Conservation (phyloP, 306 rosid genomes). For the Styphnolobium japonicum region DNA sequence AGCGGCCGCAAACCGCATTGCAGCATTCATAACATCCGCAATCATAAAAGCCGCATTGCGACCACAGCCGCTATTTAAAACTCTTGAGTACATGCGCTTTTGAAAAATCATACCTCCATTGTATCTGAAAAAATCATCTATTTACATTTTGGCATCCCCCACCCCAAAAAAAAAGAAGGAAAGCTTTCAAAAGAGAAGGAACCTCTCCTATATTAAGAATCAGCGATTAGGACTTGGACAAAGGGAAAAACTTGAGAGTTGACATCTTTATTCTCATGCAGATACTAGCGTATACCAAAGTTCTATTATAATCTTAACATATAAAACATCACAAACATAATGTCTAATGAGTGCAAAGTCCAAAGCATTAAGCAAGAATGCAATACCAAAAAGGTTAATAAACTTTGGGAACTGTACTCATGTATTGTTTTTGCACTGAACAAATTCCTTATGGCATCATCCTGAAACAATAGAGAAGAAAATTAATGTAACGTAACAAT, state of each 20-base stretch:
- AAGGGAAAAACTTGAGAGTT: not conserved
- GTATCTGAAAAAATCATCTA: conserved; percentile 2
- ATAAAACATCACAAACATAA: conserved; percentile 10
- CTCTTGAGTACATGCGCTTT: not conserved
- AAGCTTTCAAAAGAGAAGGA: not conserved
- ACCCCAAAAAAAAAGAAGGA: not conserved
- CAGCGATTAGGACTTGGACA: not conserved
- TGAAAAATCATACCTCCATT: not conserved
- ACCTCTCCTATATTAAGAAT: not conserved
- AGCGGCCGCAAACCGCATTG: no score
- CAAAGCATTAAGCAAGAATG: conserved; percentile 25
- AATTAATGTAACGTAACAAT: conserved; percentile 7
- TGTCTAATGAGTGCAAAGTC: not conserved
- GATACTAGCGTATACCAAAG: conserved; percentile 8
- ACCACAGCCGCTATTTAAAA: no score
- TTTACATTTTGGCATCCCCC: not conserved
- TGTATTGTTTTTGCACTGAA: conserved; percentile 97
- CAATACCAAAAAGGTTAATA: conserved; percentile 91
- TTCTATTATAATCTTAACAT: not conserved
- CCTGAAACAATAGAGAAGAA: conserved; percentile 55
- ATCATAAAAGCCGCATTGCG: no score
- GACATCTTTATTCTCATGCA: not conserved
- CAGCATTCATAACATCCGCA: no score
- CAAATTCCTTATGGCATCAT: conserved; percentile 97
- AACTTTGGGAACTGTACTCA: conserved; percentile 91